Conservation (phyloP, 164 flowering plant species). For the Santalum album region DNA sequence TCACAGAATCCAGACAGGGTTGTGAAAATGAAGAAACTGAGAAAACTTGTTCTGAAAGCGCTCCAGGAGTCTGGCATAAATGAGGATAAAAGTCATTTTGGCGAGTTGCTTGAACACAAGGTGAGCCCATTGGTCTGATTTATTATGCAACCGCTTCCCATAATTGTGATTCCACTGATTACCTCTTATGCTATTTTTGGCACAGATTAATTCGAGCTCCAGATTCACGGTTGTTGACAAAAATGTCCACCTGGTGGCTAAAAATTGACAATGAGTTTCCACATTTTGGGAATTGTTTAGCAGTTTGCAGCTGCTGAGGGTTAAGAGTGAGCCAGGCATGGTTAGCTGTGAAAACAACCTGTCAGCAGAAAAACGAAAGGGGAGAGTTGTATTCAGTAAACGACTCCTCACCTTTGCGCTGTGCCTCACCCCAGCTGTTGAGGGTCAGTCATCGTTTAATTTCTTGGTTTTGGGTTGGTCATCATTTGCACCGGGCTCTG, state of each 20-base stretch:
- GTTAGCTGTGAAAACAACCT: too few relatives aligned
- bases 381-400: too few relatives aligned
- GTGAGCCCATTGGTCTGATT: conserved; percentile 17
- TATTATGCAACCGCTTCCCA: neutral
- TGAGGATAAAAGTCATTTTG: conserved; percentile 33
- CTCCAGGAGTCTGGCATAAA: conserved; percentile 48
- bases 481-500: too few relatives aligned
- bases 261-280: conserved; percentile 20
- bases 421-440: too few relatives aligned
- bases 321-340: too few relatives aligned
- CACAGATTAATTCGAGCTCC: conserved; percentile 75
- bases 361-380: too few relatives aligned
- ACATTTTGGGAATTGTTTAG: too few relatives aligned
- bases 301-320: too few relatives aligned
- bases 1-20: conserved; percentile 51
- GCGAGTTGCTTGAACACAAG: conserved; percentile 39
- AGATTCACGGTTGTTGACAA: conserved; percentile 48
- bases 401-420: too few relatives aligned
- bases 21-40: conserved; percentile 57
- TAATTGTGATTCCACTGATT: neutral
- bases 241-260: conserved; percentile 40
- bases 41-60: conserved; percentile 44
- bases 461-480: too few relatives aligned
- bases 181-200: neutral
- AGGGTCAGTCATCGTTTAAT: too few relatives aligned